Evolutionary conservation across 2,329 filamentous ascomycete species (phyloP), one percentile per base, ranked within the genome.

Genomic region (Hymenoscyphus repandus): DNA sequence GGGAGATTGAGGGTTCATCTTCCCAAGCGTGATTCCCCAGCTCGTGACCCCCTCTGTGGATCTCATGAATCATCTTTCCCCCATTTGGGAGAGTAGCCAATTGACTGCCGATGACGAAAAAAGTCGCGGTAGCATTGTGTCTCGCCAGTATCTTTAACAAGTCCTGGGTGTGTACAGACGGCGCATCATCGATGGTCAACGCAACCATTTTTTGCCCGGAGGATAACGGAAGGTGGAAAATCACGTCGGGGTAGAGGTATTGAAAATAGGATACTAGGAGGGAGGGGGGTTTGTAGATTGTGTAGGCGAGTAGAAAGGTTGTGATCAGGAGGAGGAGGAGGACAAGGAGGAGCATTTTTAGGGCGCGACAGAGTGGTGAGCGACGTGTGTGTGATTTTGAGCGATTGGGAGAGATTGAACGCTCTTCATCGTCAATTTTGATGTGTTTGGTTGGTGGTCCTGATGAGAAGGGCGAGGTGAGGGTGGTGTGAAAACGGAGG

Each of bases 21-120:
- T 83, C 79, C 88, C 93, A 91, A 9, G 87, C 90, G 69, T 96
- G 90, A 69, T 96, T 96, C 20, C 80, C 90, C 3, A 96, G 73
- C 72, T 90, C 86, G 66, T 86, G 80, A 18, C 83, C 83, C 44
- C 70, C 72, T 34, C 72, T 70, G n/a, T 88, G 72, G 1, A 87
- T 71, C 36, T 78, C 72, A 39, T 74, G 69, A 31, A 90, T 72
- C 2, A 76, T 68, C 3, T 32, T n/a, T 4, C 18, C 11, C 2
- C 20, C 18, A 5, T 72, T 70, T 62, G 84, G 76, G 2, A 72
- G 68, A 1, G 77, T 79, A 0, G 72, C 59, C 9, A 89, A 82
- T 70, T 96, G 90, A 2, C 77, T 78, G 7, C 90, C 90, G 60
- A 96, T 95, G 31, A 95, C 77, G 68, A 96, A 96, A 67, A 95